A percentile compares a stretch with the other conserved stretches of the same genome.
Conservation (phyloP, 306 rosid species). For the Medicago lupulina region DNA sequence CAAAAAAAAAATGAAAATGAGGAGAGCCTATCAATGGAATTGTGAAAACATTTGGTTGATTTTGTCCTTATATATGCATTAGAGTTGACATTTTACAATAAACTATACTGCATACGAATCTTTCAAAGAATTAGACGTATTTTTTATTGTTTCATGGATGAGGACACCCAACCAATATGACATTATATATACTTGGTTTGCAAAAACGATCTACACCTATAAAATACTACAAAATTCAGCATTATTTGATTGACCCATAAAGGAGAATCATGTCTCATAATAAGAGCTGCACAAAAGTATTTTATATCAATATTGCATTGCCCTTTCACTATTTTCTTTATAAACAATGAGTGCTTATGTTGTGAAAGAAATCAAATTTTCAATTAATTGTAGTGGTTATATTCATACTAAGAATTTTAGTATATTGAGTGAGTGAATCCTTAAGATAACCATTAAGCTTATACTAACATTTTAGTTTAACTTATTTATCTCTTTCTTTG, state of each 20-base stretch:
- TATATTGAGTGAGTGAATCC: not conserved
- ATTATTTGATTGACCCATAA: conserved; percentile 46
- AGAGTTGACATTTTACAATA: conserved; percentile 51
- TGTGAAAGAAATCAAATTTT: not conserved
- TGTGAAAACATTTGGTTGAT: conserved; percentile 35
- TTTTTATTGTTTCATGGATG: conserved; percentile 51
- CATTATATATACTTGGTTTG: conserved; percentile 38
- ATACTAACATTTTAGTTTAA: conserved; percentile 3
- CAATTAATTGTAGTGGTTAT: not conserved
- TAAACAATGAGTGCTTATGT: not conserved
- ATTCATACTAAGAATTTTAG: not conserved
- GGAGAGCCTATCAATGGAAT: conserved; percentile 36
- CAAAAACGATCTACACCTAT: conserved; percentile 41
- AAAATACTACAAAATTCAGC: conserved; percentile 40
- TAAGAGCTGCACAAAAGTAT: not conserved
- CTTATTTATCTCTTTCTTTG: not conserved
- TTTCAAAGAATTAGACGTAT: conserved; percentile 47
- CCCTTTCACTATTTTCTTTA: not conserved
- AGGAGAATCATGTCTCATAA: conserved; percentile 64
- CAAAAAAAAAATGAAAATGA: conserved; percentile 20
- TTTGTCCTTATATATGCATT: conserved; percentile 48
- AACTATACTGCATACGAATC: conserved; percentile 43
- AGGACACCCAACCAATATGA: conserved; percentile 51
- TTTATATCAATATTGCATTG: conserved; percentile 3
- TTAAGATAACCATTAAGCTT: not conserved